phyloP scores from a whole-genome alignment of 768 basidiomycete genomes.

The Termitomyces sp. region DNA sequence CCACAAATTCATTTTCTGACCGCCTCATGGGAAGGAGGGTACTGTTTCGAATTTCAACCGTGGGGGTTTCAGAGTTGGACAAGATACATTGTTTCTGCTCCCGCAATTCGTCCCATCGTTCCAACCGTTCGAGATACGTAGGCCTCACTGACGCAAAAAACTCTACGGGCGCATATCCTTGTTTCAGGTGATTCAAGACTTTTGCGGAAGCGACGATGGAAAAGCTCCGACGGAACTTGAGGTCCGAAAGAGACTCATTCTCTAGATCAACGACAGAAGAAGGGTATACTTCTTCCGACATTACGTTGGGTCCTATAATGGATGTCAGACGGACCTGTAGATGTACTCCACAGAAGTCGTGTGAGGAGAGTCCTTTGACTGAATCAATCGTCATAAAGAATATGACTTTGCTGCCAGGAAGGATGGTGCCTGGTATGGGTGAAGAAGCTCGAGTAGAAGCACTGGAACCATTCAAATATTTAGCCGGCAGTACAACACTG shows the following conservation, averaged over 20 bases:
- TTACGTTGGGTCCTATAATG: slow-evolving; percentile 65
- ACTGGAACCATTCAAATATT: slow-evolving; percentile 54
- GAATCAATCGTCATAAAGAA: slow-evolving; percentile 85
- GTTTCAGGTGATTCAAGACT: slow-evolving; percentile 64
- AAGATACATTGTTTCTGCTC: slow-evolving; percentile 57
- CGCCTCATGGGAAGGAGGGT: slow-evolving; percentile 75
- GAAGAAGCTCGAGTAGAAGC: slow-evolving; percentile 72
- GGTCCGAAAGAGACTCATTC: slow-evolving; percentile 61
- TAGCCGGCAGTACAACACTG: slow-evolving; percentile 58
- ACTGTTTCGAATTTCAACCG: slow-evolving; percentile 34
- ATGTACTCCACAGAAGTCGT: slow-evolving; percentile 84
- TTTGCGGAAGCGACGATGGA: slow-evolving; percentile 71
- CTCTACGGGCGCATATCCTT: slow-evolving; percentile 82
- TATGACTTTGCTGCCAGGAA: slow-evolving; percentile 72
- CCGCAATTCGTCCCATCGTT: slow-evolving; percentile 91
- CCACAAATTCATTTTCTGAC: slow-evolving; percentile 88
- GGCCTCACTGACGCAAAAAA: slow-evolving; percentile 83
- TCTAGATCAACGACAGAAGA: slow-evolving; percentile 75
- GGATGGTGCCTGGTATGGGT: slow-evolving; percentile 61
- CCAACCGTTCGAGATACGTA: slow-evolving; percentile 83
- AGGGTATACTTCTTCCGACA: slow-evolving; percentile 78
- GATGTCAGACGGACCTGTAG: slow-evolving; percentile 86
- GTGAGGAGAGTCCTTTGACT: slow-evolving; percentile 84
- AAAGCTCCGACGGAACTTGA: slow-evolving; percentile 82
- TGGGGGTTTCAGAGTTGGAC: slow-evolving; percentile 27